These are phyloP conservation scores for Neofusicoccum sp. DNA, from an alignment of 2,329 filamentous ascomycete genomes.

Conservation along the genomic window DNA sequence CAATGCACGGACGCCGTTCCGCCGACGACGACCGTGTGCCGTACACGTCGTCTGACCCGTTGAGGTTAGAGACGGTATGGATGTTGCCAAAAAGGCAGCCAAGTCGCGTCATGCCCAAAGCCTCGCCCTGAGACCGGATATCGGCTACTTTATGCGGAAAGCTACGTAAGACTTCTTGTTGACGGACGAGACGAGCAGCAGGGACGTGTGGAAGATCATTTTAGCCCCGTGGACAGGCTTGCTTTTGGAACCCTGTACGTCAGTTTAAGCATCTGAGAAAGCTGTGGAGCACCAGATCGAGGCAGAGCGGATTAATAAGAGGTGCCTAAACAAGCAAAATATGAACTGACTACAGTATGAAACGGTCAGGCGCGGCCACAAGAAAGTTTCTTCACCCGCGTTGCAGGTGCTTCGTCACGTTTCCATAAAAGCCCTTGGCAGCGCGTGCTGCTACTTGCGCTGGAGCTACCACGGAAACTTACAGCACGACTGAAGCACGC, in stretches of 20 bases:
- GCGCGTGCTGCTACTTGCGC: neutral
- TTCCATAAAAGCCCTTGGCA: neutral
- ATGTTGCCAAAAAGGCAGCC: neutral
- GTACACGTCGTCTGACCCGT: neutral
- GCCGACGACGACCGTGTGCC: neutral
- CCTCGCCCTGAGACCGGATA: neutral
- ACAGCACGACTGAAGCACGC: neutral
- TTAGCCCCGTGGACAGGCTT: neutral
- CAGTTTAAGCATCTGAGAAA: neutral
- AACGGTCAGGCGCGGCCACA: no score
- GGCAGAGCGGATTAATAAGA: neutral
- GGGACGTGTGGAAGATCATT: no score
- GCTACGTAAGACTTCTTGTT: neutral
- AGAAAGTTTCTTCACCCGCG: neutral
- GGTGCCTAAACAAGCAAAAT: neutral
- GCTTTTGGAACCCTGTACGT: neutral
- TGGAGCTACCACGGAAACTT: neutral
- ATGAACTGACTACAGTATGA: neutral
- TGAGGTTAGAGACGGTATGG: neutral
- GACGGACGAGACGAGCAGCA: no score
- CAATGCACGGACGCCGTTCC: neutral
- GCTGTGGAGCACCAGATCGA: neutral
- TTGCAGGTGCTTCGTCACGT: neutral
- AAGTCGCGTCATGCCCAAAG: neutral
- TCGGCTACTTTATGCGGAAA: neutral